Base-by-base conservation (phyloP, 202 grass and related monocot genomes). In the Dendrocalamus latiflorus region DNA sequence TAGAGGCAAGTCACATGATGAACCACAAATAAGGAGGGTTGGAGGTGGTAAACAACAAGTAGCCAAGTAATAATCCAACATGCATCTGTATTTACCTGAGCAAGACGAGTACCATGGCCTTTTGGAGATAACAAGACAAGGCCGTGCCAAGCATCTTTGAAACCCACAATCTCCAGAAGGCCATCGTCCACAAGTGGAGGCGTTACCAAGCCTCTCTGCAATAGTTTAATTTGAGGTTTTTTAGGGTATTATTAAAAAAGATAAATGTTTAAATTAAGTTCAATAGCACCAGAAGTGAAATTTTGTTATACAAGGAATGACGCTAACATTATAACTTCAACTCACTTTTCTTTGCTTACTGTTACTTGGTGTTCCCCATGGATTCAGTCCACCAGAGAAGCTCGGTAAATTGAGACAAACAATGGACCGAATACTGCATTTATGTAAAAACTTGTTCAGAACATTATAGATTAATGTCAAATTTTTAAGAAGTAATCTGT, bases 141-240 rank as follows among this genome's bases (percentile, higher is more conserved):
- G 41, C 96, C 96, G 64, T 99, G 96, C 93, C 96, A 99, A 82
- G 87, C 96, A 92, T 99, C 91, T 88, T 89, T 93, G 79, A 99
- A 99, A 55, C 96, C 96, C 36, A 99, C 93, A 81, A 99, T 87
- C 86, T 99, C 96, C 49, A 99, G 48, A 78, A 96, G 87, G 45
- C 96, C 96, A 94, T 99, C 96, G 81, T 99, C 89, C 33, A 96
- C 93, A 91, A 85, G 91, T 74, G 96, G 96, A 81, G 86, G 89
- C 82, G 83, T 90, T 76, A 84, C 80, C 75, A 99, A 92, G 77
- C 92, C 86, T 90, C 96, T 93, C 96, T 99, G 77, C 76, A 91
- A 74, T 39, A 82, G 33, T 59, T 68, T 63, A 70, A 70, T 76
- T 58, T 39, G 13, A 85, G 43, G 51, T 77, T 41, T 41, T 15